These are phyloP conservation scores for Cytospora paraplurivora DNA, from an alignment of 2,329 filamentous ascomycete genomes.

Conservation along the genomic window DNA sequence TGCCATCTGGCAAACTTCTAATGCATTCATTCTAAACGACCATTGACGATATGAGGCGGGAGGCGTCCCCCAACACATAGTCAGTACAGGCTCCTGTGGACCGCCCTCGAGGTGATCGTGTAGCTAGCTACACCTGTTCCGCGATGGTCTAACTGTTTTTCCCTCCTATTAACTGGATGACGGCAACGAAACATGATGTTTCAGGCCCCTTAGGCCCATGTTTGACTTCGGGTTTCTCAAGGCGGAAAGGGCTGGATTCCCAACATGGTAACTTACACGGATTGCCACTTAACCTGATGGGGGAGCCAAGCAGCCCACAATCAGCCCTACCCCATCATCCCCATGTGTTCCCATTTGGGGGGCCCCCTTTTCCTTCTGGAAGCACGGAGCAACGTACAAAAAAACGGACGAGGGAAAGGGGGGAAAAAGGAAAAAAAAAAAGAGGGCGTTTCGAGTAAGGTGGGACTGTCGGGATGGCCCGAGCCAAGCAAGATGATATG, in stretches of 20 bases:
- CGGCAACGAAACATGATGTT: neutral
- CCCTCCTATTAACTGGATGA: neutral
- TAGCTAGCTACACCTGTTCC: neutral
- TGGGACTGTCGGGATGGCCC: neutral
- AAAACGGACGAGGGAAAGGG: too few relatives aligned
- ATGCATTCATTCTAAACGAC: neutral
- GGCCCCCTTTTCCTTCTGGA: neutral
- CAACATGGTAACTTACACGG: conserved; percentile 29
- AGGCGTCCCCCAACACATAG: neutral
- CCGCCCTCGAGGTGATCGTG: neutral
- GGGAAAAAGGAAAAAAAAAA: too few relatives aligned
- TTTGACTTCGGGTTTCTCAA: neutral
- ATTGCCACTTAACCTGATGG: conserved; percentile 26
- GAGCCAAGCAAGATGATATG: neutral
- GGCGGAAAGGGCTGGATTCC: conserved; percentile 14
- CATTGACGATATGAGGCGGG: neutral
- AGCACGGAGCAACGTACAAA: neutral
- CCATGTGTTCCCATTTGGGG: conserved; percentile 1
- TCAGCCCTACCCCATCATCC: conserved; percentile 15
- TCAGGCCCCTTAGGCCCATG: neutral
- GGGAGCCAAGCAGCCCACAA: conserved; percentile 9
- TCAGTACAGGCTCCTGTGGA: neutral
- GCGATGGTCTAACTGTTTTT: neutral
- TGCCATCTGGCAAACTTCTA: neutral
- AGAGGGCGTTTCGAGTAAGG: neutral